Evolutionary conservation across 2,329 filamentous ascomycete genomes (phyloP), one percentile per base, ranked within the genome.

Genomic region (Scytalidium lignicola): DNA sequence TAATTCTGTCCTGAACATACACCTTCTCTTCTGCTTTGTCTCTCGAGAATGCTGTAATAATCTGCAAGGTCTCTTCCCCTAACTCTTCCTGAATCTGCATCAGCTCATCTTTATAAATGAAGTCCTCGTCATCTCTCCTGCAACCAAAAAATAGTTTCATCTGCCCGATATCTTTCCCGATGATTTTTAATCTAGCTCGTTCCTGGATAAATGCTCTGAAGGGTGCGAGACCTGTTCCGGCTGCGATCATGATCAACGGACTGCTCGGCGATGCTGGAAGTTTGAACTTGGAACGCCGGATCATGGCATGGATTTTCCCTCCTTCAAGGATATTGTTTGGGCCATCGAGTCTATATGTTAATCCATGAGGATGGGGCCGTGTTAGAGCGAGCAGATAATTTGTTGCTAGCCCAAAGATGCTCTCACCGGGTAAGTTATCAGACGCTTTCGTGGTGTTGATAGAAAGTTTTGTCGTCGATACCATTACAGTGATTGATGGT

Each of bases 101-200:
- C 48, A 43, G 47, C 15, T 55, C 52, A 2, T 55, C 45, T 22
- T 40, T 21, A 39, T 58, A 58, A 10, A 60, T 55, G 47, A 54
- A 63, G 19, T 60, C 60, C 18, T 53, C 47, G 39, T 63, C 59
- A 4, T 54, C 50, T 29, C 59, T 54, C 43, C 55, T 50, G 20
- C 54, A 60, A 15, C 58, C 58, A 41, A 54, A 57, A 42, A 60
- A 52, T 13, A 60, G 13, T 13, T 7, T 7, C 13, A 13, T 28
- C 13, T 13, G 7, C 77, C 77, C 7, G 69, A 58, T 1, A 59
- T 50, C 20, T 71, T 68, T 76, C 7, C 13, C 26, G 13, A 28
- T 7, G 7, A 13, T 13, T 13, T 28, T 28, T 13, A 7, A 13
- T 13, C 26, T 7, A 20, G 23, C 23, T 18, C 52, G 41, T 26